Conservation (phyloP, 23 red algal species). For the Gracilaria domingensis region DNA sequence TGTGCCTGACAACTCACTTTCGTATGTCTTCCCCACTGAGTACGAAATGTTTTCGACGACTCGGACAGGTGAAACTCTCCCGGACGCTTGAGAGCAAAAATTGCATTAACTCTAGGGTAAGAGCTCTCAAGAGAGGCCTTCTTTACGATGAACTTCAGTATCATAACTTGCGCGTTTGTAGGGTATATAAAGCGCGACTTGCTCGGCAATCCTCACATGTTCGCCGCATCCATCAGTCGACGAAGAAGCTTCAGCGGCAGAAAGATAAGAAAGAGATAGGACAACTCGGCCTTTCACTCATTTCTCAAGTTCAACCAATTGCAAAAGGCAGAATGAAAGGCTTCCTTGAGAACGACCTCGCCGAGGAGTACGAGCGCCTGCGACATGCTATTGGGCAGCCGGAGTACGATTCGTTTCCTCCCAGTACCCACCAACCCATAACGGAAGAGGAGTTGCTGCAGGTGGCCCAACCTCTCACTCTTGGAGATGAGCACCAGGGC, state of each 20-base stretch:
- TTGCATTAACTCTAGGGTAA: conserved; percentile 14
- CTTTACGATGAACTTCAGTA: neutral
- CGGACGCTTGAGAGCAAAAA: conserved; percentile 3
- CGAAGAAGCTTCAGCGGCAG: conserved; percentile 12
- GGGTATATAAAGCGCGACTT: conserved; percentile 1
- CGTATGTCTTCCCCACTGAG: neutral
- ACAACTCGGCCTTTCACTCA: neutral
- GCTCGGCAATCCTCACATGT: neutral
- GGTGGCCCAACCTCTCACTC: neutral
- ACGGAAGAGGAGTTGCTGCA: neutral
- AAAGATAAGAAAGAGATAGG: neutral
- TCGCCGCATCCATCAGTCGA: neutral
- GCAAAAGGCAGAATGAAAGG: neutral
- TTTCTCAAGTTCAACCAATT: neutral
- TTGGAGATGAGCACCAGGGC: conserved; percentile 22
- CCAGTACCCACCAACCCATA: neutral
- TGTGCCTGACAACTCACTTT: neutral
- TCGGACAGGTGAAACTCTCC: conserved; percentile 4
- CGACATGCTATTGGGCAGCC: neutral
- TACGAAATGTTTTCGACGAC: conserved; percentile 30
- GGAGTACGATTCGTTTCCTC: neutral
- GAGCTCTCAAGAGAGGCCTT: neutral
- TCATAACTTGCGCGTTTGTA: neutral
- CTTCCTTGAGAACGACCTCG: neutral
- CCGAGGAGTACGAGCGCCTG: neutral